Evolutionary conservation across 202 grass and related monocot species (phyloP).

Genomic region (Zoysia matrella): DNA sequence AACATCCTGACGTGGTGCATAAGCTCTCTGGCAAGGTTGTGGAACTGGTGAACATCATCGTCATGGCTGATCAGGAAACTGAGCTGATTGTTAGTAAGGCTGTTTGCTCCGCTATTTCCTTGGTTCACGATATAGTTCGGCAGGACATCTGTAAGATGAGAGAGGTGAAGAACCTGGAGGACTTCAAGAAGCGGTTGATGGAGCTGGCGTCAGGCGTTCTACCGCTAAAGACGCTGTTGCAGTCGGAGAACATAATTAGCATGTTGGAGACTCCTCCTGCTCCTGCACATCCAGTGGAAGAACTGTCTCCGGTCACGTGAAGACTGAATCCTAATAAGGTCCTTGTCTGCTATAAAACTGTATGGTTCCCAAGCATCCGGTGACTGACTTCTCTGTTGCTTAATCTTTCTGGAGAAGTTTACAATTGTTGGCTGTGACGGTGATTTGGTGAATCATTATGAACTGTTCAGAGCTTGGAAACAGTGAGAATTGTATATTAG

Average conservation of each 20-base stretch:
- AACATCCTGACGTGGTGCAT: conserved; percentile 10
- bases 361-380: conserved; percentile 15
- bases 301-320: conserved; percentile 34
- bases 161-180: background rate
- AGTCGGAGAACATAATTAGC: conserved; percentile 26
- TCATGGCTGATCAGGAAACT: conserved; percentile 15
- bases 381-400: conserved; percentile 36
- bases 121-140: conserved; percentile 26
- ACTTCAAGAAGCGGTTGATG: conserved; percentile 19
- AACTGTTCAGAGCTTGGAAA: conserved; percentile 19
- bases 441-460: conserved; percentile 27
- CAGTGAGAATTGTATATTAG: background rate
- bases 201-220: conserved; percentile 45
- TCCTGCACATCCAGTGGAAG: conserved; percentile 32
- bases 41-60: conserved; percentile 41
- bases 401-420: conserved; percentile 35
- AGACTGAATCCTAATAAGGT: conserved; percentile 2
- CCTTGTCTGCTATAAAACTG: background rate
- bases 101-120: conserved; percentile 17
- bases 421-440: conserved; percentile 19
- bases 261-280: conserved; percentile 13
- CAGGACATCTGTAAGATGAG: conserved; percentile 26
- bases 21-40: conserved; percentile 30
- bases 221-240: conserved; percentile 47
- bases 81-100: conserved; percentile 23